These are phyloP conservation scores for Onygena corvina DNA, from an alignment of 2,329 filamentous ascomycete genomes.

Conservation along the genomic window DNA sequence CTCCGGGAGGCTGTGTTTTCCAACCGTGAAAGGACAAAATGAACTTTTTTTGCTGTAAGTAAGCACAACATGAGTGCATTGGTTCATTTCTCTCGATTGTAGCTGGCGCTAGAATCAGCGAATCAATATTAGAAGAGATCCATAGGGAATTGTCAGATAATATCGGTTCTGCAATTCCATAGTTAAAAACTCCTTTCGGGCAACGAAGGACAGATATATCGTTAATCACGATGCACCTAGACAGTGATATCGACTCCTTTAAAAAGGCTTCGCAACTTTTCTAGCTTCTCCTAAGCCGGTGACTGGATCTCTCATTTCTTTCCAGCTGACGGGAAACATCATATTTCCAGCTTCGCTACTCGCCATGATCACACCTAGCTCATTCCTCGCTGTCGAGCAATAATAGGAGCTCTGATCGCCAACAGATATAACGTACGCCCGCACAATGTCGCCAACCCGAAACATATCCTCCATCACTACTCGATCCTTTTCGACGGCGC, in stretches of 20 bases:
- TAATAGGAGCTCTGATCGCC: constrained; percentile 95
- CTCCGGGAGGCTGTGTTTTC: too few relatives aligned
- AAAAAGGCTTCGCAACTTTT: constrained; percentile 91
- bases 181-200: too few relatives aligned
- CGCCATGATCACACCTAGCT: constrained; percentile 87
- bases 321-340: constrained; percentile 92
- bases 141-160: too few relatives aligned
- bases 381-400: constrained; percentile 80
- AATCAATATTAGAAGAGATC: too few relatives aligned
- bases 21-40: too few relatives aligned
- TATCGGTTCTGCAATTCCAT: too few relatives aligned
- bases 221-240: not conserved
- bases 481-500: constrained; percentile 90
- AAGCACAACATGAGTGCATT: too few relatives aligned
- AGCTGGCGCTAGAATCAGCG: too few relatives aligned
- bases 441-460: constrained; percentile 80
- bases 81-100: too few relatives aligned
- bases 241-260: constrained; percentile 25
- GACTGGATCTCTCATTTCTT: constrained; percentile 75
- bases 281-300: constrained; percentile 65
- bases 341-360: constrained; percentile 74
- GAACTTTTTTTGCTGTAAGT: too few relatives aligned
- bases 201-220: too few relatives aligned
- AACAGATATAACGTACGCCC: constrained; percentile 75
- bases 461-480: constrained; percentile 87